These are phyloP conservation scores for Kalaharituber pfeilii DNA, from an alignment of 2,329 filamentous ascomycete genomes.

Conservation along the genomic window DNA sequence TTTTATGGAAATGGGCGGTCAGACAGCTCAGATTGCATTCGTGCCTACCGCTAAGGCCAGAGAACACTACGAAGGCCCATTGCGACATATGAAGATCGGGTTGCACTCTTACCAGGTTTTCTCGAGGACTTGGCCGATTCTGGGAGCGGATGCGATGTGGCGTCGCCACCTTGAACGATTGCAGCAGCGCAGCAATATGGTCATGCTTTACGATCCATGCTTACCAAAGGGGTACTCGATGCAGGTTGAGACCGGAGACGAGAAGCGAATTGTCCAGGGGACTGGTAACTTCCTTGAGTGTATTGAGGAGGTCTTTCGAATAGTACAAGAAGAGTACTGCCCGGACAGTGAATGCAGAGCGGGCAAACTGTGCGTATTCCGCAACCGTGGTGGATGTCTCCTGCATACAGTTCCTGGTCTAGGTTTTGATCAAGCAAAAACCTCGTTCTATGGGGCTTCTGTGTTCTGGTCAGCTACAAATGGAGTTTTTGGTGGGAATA, in stretches of 20 bases:
- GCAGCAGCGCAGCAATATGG: neutral
- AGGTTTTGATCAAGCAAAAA: neutral
- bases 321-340: constrained; percentile 1
- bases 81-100: neutral
- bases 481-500: constrained; percentile 4
- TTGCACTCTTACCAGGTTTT: neutral
- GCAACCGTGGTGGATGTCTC: constrained; percentile 2
- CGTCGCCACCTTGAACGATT: neutral
- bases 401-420: neutral
- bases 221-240: constrained; percentile 1
- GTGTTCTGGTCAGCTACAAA: neutral
- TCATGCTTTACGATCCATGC: constrained; percentile 1
- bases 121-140: constrained; percentile 2
- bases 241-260: constrained; percentile 1
- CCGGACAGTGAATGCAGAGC: neutral
- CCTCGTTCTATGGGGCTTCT: neutral
- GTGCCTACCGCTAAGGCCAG: neutral
- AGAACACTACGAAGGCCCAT: neutral
- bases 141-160: constrained; percentile 4
- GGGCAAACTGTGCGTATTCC: constrained; percentile 4
- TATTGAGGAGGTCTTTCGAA: constrained; percentile 3
- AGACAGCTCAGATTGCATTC: constrained; percentile 8
- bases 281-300: constrained; percentile 4
- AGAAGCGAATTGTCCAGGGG: neutral
- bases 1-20: constrained; percentile 9